Conservation (phyloP, 257 asterid species). For the Catharanthus roseus region DNA sequence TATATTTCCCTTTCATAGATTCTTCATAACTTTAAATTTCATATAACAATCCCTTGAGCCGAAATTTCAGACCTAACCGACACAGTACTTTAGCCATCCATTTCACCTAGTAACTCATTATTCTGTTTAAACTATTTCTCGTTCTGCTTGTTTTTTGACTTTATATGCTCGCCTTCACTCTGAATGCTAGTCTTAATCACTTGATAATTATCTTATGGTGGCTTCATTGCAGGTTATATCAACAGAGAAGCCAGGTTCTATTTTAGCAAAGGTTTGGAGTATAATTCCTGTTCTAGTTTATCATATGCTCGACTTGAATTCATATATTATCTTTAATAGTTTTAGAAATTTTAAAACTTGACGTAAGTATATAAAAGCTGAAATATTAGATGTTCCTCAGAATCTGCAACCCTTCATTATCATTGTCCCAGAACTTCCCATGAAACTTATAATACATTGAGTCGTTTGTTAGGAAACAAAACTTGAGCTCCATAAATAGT, state of each 20-base stretch:
- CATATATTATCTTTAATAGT: not conserved
- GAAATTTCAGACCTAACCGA: not conserved
- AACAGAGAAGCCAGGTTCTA: slow-evolving; percentile 41
- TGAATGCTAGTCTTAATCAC: not conserved
- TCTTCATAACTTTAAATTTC: slow-evolving; percentile 2
- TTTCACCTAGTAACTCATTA: no score
- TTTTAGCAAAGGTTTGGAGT: slow-evolving; percentile 63
- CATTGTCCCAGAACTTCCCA: not conserved
- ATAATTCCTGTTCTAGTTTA: slow-evolving; percentile 4
- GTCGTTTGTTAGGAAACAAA: not conserved
- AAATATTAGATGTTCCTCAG: no score
- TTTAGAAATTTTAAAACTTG: not conserved
- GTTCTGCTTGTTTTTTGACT: not conserved
- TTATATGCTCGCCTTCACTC: not conserved
- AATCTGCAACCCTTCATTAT: not conserved
- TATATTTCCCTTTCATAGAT: not conserved
- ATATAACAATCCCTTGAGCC: not conserved
- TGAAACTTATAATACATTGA: not conserved
- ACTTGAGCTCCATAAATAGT: not conserved
- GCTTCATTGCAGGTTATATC: slow-evolving; percentile 54
- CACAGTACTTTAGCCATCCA: not conserved
- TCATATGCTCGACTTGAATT: not conserved
- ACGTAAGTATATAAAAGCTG: not conserved
- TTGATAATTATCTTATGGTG: slow-evolving; percentile 17
- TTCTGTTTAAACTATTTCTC: not conserved